These are phyloP conservation scores for Mycena maculata DNA, from an alignment of 768 basidiomycete species.

Conservation along the genomic window DNA sequence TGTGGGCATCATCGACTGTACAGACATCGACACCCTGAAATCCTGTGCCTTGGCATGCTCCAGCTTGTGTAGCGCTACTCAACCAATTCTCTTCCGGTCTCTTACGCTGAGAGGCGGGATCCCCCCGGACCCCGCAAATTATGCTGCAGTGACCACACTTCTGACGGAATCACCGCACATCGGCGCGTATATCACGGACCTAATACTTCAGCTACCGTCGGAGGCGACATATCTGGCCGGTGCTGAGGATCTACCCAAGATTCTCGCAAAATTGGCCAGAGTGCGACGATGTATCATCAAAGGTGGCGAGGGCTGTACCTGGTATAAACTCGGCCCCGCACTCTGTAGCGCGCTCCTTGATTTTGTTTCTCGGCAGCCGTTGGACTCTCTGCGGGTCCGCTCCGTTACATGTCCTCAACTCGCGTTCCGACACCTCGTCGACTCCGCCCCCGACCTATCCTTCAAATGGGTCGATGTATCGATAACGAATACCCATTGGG, in stretches of 20 bases:
- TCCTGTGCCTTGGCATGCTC: neutral
- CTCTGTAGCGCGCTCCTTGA: neutral
- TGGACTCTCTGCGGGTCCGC: neutral
- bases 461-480: neutral
- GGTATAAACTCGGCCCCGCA: neutral
- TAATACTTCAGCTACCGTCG: neutral
- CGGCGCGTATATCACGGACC: neutral
- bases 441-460: neutral
- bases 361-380: neutral
- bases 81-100: neutral
- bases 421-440: neutral
- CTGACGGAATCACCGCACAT: neutral
- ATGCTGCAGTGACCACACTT: neutral
- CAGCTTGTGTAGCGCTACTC: neutral
- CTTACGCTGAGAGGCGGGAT: neutral
- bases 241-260: neutral
- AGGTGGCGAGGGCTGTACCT: neutral
- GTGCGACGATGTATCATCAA: neutral
- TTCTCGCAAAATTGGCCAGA: neutral
- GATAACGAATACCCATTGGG: neutral
- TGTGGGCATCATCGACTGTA: neutral
- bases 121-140: neutral
- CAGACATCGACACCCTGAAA: neutral
- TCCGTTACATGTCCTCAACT: neutral
- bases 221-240: neutral